phyloP scores from a whole-genome alignment of 2,329 filamentous ascomycete genomes.

The Pyrenochaeta sp. region DNA sequence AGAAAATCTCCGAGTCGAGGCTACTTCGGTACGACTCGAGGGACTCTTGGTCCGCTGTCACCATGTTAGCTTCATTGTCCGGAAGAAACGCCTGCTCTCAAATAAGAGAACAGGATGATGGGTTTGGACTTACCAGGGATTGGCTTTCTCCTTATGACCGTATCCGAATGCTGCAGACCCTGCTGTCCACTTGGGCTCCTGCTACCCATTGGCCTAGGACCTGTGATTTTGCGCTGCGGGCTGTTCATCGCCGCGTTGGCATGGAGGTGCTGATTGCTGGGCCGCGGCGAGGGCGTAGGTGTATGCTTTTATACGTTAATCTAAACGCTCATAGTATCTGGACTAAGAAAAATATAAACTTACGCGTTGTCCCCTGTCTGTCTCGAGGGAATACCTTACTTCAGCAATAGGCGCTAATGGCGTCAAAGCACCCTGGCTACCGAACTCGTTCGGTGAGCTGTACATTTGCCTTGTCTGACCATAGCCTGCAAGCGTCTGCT shows the following conservation, averaged over 20 bases:
- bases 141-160: constrained; percentile 49
- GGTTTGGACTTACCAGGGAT: constrained; percentile 34
- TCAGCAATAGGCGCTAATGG: constrained; percentile 61
- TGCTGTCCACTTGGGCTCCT: constrained; percentile 56
- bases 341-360: constrained; percentile 10
- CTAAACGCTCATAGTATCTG: constrained; percentile 1
- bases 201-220: constrained; percentile 58
- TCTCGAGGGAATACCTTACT: constrained; percentile 60
- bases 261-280: constrained; percentile 39
- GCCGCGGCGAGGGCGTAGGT: constrained; percentile 43
- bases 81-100: constrained; percentile 9
- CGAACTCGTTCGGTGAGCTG: constrained; percentile 47
- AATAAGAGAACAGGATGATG: background rate
- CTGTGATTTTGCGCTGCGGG: constrained; percentile 56
- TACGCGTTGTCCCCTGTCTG: constrained; percentile 49
- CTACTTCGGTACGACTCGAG: constrained; percentile 45
- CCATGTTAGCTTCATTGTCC: constrained; percentile 7
- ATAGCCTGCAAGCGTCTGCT: constrained; percentile 50
- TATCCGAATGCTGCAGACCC: constrained; percentile 40
- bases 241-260: constrained; percentile 31
- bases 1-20: constrained; percentile 49
- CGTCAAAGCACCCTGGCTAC: constrained; percentile 48
- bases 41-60: constrained; percentile 39
- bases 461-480: constrained; percentile 51
- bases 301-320: constrained; percentile 37